phyloP scores from a whole-genome alignment of 495 filamentous ascomycete genomes.

The Aspergillus indologenus region DNA sequence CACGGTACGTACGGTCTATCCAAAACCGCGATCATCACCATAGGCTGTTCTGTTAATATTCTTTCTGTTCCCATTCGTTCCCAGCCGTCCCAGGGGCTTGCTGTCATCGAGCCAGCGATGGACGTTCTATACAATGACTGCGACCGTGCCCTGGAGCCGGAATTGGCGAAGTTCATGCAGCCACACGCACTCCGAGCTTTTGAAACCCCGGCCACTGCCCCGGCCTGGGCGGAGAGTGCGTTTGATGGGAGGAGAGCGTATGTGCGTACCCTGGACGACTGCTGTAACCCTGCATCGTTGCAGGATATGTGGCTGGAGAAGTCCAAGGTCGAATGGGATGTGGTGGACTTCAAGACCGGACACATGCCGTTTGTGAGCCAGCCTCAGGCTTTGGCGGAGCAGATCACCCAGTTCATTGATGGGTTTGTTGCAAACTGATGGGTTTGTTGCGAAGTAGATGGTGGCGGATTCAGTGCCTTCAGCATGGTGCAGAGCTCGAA shows the following conservation, averaged over 20 bases:
- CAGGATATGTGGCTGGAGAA: slow-evolving; percentile 11
- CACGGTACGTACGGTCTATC: not conserved
- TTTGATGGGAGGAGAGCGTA: slow-evolving; percentile 11
- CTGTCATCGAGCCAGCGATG: slow-evolving; percentile 6
- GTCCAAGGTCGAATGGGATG: slow-evolving; percentile 11
- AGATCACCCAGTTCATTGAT: slow-evolving; percentile 5
- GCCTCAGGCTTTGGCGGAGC: slow-evolving; percentile 8
- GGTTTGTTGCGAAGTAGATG: not conserved
- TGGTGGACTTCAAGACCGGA: slow-evolving; percentile 10
- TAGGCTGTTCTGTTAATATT: not conserved
- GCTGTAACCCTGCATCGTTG: slow-evolving; percentile 5
- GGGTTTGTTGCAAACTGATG: slow-evolving; percentile 7
- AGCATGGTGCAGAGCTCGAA: not conserved
- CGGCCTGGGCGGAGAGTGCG: slow-evolving; percentile 10
- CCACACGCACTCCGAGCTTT: slow-evolving; percentile 11
- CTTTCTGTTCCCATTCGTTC: not conserved
- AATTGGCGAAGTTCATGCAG: slow-evolving; percentile 6
- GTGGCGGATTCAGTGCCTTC: not conserved
- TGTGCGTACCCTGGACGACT: slow-evolving; percentile 8
- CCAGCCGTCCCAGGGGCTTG: slow-evolving; percentile 7
- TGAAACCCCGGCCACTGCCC: slow-evolving; percentile 9
- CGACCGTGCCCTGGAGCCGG: slow-evolving; percentile 4
- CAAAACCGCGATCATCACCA: slow-evolving; percentile 1
- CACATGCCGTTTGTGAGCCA: slow-evolving; percentile 11
- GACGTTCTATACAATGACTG: slow-evolving; percentile 11